Evolutionary conservation across 2,329 filamentous ascomycete species (phyloP), one percentile per base, ranked within the genome.

Genomic region (Botrytis byssoidea): DNA sequence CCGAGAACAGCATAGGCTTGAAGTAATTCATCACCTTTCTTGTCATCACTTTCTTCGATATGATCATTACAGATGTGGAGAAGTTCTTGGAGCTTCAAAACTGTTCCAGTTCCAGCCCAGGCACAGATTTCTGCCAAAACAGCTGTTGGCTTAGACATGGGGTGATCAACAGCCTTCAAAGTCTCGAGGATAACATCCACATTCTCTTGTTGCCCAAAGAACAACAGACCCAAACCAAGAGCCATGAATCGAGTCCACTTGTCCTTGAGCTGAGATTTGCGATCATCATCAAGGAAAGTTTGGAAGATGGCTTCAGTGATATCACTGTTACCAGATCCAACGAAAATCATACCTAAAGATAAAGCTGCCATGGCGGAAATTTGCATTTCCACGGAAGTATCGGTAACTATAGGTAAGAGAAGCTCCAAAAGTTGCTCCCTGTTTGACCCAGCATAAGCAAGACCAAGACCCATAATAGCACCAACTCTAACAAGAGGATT

Each of bases 201-300:
- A 82, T 98, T 95, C 83, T 99, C 96, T 83, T 99, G 96, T 77
- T 94, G 92, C 57, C 96, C 96, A 79, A 99, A 98, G 88, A 94
- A 99, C 42, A 99, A 87, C 40, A 99, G 88, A 2, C 95, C 96
- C 76, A 99, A 88, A 77, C 96, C 96, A 60, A 99, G 91, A 32
- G 93, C 95, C 85, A 99, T 92, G 85, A 99, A 99, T 29, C 96
- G 91, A 46, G 95, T 96, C 96, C 96, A 99, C 84, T 98, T 99
- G 84, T 98, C 94, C 78, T 97, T 98, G 75, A 99, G 86, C 82
- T 97, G 95, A 80, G 89, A 91, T 84, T 92, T 92, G 73, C 95
- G 90, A 74, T 98, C 95, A 74, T 98, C 95, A 78, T 99, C 96
- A 83, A 99, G 89, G 78, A 99, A 87, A 0, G 95, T 97, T 73